Conservation (phyloP, 441 rosid species). For the Populus trichocarpa region DNA sequence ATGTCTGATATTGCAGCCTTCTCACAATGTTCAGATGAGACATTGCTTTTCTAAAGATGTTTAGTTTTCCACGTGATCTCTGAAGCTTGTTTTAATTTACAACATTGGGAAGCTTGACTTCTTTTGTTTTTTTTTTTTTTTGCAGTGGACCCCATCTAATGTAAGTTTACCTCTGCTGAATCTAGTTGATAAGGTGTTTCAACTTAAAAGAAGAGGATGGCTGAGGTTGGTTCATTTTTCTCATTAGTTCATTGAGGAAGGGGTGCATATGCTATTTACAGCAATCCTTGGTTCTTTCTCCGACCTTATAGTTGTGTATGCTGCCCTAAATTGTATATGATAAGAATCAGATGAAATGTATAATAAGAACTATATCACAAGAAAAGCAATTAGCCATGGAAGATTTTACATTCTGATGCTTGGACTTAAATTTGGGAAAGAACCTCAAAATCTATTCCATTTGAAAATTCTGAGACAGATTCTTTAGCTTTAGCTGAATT, state of each 20-base stretch:
- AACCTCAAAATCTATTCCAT: not conserved
- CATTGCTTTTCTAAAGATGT: not conserved
- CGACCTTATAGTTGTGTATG: not conserved
- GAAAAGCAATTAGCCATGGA: not conserved
- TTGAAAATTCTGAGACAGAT: not conserved
- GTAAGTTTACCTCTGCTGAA: slow-evolving; percentile 90
- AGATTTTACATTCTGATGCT: not conserved
- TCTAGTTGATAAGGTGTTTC: slow-evolving; percentile 97
- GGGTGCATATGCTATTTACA: not conserved
- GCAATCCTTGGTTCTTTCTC: not conserved
- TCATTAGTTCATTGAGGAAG: slow-evolving; percentile 6
- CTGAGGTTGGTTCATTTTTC: slow-evolving; percentile 57
- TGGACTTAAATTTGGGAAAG: not conserved
- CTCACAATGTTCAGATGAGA: not conserved
- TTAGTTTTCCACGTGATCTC: not conserved
- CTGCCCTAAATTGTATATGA: not conserved
- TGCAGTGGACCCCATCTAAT: slow-evolving; percentile 96
- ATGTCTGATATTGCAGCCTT: not conserved
- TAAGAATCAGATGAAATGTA: not conserved
- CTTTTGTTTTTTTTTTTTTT: slow-evolving; percentile 1
- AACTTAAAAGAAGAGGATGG: slow-evolving; percentile 98
- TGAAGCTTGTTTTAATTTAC: not conserved
- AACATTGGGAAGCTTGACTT: not conserved
- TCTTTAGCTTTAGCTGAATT: not conserved
- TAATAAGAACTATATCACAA: not conserved